Conservation (phyloP, 139 green algal species). For the Tetradesmus obliquus region DNA sequence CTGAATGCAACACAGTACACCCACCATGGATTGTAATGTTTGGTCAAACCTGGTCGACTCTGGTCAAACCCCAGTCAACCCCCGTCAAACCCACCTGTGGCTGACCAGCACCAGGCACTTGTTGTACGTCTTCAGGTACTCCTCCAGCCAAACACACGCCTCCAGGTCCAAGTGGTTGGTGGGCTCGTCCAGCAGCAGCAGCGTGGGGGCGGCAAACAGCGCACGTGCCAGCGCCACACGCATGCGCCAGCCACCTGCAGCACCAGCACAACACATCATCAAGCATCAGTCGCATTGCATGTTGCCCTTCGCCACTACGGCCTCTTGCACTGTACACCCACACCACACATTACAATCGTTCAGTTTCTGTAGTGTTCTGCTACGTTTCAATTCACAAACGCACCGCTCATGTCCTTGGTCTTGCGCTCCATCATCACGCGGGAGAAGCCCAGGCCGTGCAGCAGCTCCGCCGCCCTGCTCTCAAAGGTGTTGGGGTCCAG, state of each 20-base stretch:
- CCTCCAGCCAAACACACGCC: constrained; percentile 98
- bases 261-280: neutral
- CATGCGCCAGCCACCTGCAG: constrained; percentile 69
- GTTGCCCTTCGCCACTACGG: neutral
- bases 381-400: neutral
- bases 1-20: no score
- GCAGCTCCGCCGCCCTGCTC: constrained; percentile 68
- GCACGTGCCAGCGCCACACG: constrained; percentile 87
- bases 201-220: constrained; percentile 84
- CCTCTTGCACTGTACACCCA: no score
- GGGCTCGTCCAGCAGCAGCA: constrained; percentile 94
- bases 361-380: no score
- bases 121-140: constrained; percentile 92
- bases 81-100: constrained; percentile 68
- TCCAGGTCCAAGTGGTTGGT: constrained; percentile 90
- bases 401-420: constrained; percentile 47
- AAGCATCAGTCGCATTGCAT: neutral
- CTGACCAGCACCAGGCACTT: constrained; percentile 93
- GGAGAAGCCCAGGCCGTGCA: constrained; percentile 85
- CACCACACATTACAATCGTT: no score
- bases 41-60: no score
- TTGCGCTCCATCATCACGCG: constrained; percentile 67
- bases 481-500: constrained; percentile 76
- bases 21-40: no score
- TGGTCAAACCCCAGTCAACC: no score